Evolutionary conservation across 805 yeast genomes (phyloP).

Genomic region (Candida gorgasii): DNA sequence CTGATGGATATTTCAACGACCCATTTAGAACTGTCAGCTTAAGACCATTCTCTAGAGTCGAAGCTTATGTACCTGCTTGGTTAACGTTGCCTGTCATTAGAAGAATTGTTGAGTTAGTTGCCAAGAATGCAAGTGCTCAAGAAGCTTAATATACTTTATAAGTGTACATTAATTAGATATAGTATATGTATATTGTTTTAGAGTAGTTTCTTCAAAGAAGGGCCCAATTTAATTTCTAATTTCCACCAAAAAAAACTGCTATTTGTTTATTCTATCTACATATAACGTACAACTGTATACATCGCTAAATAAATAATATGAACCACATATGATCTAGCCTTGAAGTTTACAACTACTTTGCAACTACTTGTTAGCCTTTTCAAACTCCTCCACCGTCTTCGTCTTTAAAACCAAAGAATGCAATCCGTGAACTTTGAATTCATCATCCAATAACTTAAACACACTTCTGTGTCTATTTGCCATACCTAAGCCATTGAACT

Average conservation of each 20-base stretch:
- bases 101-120: constrained; percentile 84
- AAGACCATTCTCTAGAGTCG: constrained; percentile 76
- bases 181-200: constrained; percentile 10
- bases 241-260: no score
- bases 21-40: constrained; percentile 75
- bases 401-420: constrained; percentile 89
- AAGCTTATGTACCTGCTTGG: constrained; percentile 95
- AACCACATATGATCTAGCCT: no score
- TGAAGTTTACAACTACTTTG: no score
- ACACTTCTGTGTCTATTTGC: constrained; percentile 80
- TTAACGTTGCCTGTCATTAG: constrained; percentile 85
- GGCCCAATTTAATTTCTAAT: no score
- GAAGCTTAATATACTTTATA: not conserved
- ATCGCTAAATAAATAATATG: no score
- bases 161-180: constrained; percentile 4
- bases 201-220: no score
- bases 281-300: no score
- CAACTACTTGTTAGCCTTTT: constrained; percentile 6
- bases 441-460: constrained; percentile 69
- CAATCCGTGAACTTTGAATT: constrained; percentile 66
- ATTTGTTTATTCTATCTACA: not conserved
- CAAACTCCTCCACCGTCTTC: constrained; percentile 49
- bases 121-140: constrained; percentile 76
- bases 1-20: constrained; percentile 77
- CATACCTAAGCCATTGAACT: constrained; percentile 61